A percentile compares a stretch with the other conserved stretches of the same genome.
phyloP scores from a whole-genome alignment of 1,139 yeast species.

The Hyphopichia fennica region DNA sequence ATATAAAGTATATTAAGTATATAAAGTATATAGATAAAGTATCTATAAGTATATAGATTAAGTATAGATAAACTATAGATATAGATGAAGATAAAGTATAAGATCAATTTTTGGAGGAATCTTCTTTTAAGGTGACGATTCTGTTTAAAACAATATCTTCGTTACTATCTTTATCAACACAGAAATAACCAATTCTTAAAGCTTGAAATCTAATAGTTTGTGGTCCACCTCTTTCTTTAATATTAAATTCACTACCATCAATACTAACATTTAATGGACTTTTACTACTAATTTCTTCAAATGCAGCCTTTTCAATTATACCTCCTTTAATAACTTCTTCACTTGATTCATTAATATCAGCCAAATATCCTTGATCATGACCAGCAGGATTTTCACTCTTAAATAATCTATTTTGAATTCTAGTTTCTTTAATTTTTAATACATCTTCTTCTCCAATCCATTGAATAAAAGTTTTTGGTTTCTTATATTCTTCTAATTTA shows the following conservation, averaged over 20 bases:
- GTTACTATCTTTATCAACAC: constrained; percentile 78
- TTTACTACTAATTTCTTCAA: constrained; percentile 61
- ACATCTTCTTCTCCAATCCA: constrained; percentile 83
- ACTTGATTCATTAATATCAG: constrained; percentile 78
- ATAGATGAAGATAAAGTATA: neutral
- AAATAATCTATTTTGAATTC: constrained; percentile 87
- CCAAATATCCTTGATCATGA: constrained; percentile 83
- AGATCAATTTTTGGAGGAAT: constrained; percentile 14
- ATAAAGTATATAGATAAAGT: neutral
- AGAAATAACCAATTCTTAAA: constrained; percentile 93
- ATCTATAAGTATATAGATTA: neutral
- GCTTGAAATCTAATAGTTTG: constrained; percentile 98
- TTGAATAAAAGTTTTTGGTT: constrained; percentile 94
- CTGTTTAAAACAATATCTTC: constrained; percentile 73
- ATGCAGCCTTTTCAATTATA: constrained; percentile 70
- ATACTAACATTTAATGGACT: constrained; percentile 78
- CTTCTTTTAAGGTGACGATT: constrained; percentile 88
- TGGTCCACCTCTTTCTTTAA: constrained; percentile 59
- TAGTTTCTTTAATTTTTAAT: constrained; percentile 65
- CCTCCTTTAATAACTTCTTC: constrained; percentile 68
- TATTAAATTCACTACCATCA: constrained; percentile 68
- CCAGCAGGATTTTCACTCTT: constrained; percentile 88
- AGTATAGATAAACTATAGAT: neutral
- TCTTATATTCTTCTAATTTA: constrained; percentile 44
- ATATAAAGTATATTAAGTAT: neutral